Evolutionary conservation across 169 alveolate species (phyloP).

Genomic region (Plasmodium berghei): DNA sequence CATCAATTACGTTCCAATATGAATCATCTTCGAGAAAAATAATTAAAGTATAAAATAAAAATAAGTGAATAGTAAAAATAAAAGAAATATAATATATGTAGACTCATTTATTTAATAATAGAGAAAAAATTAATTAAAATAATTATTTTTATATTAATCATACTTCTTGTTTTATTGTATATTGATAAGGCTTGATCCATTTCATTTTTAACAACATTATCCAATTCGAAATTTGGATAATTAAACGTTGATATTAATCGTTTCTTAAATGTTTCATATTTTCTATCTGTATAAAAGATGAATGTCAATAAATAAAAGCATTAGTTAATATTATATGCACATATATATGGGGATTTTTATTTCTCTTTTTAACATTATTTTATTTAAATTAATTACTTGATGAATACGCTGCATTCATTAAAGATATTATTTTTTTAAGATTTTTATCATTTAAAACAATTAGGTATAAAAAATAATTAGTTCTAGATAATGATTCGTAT

Average conservation of each 20-base stretch:
- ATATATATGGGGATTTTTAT: neutral
- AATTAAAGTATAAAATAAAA: slow-evolving; percentile 25
- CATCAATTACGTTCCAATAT: slow-evolving; percentile 58
- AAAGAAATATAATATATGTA: slow-evolving; percentile 5
- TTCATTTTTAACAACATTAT: slow-evolving; percentile 33
- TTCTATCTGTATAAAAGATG: slow-evolving; percentile 21
- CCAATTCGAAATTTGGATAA: slow-evolving; percentile 41
- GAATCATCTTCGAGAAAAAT: slow-evolving; percentile 26
- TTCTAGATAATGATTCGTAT: slow-evolving; percentile 69
- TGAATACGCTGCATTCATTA: slow-evolving; percentile 17
- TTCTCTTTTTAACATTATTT: neutral
- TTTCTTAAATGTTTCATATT: slow-evolving; percentile 49
- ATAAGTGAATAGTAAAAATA: neutral
- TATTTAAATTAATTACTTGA: slow-evolving; percentile 24
- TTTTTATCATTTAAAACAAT: slow-evolving; percentile 48
- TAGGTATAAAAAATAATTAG: slow-evolving; percentile 53
- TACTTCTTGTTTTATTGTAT: slow-evolving; percentile 66
- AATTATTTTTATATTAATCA: slow-evolving; percentile 2
- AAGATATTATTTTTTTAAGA: slow-evolving; percentile 28
- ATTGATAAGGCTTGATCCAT: slow-evolving; percentile 66
- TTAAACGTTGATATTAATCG: slow-evolving; percentile 24
- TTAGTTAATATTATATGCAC: neutral
- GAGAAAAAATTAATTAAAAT: neutral
- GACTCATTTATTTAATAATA: neutral
- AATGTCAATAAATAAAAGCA: neutral